Evolutionary conservation across 805 yeast genomes (phyloP).

Genomic region (Candida takata): DNA sequence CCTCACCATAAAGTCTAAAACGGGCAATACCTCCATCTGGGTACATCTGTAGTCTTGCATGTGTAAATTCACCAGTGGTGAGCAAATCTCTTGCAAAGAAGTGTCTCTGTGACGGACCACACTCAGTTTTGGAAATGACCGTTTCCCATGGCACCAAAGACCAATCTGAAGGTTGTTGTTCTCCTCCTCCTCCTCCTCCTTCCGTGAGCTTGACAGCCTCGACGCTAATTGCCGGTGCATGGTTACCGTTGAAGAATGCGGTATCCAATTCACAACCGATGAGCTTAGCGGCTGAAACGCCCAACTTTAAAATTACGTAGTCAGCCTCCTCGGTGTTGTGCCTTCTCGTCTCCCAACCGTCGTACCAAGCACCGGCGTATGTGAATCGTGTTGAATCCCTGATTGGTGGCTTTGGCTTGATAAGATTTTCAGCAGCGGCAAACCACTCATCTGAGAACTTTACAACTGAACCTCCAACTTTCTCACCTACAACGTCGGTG

Average conservation of each 20-base stretch:
- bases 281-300: conserved; percentile 73
- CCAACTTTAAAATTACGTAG: conserved; percentile 79
- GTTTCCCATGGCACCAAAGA: conserved; percentile 48
- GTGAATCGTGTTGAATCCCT: conserved; percentile 76
- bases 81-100: conserved; percentile 59
- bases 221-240: conserved; percentile 84
- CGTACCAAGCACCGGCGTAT: conserved; percentile 94
- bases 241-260: conserved; percentile 90
- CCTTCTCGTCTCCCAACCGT: conserved; percentile 97
- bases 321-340: conserved; percentile 82
- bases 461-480: conserved; percentile 71
- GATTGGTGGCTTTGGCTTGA: conserved; percentile 74
- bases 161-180: conserved; percentile 15
- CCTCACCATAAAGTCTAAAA: conserved; percentile 82
- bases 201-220: conserved; percentile 50
- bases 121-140: conserved; percentile 62
- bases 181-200: conserved; percentile 18
- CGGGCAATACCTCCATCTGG: conserved; percentile 99
- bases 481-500: conserved; percentile 73
- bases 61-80: conserved; percentile 64
- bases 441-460: conserved; percentile 87
- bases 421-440: conserved; percentile 84
- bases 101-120: conserved; percentile 87
- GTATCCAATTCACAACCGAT: conserved; percentile 90
- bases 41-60: conserved; percentile 81